Conservation (phyloP, 805 yeast species). For the Starmerella stigmatis region DNA sequence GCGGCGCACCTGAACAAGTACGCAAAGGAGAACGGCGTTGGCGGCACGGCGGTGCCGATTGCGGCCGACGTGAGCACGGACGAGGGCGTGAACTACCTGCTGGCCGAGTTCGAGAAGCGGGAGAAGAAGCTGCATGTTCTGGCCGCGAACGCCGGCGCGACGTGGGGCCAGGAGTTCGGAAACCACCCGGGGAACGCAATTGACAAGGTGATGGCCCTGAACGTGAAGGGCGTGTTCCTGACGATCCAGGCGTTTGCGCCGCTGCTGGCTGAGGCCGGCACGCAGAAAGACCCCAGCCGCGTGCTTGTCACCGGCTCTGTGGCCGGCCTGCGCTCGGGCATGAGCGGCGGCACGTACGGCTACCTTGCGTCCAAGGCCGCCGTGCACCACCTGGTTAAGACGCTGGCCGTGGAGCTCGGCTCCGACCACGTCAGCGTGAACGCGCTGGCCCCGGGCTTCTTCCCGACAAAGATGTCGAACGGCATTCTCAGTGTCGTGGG, state of each 20-base stretch:
- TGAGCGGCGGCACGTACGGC: constrained; percentile 51
- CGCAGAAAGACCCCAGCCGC: constrained; percentile 50
- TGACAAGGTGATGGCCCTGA: constrained; percentile 52
- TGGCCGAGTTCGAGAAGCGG: constrained; percentile 31
- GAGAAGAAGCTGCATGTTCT: constrained; percentile 47
- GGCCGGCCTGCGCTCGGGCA: constrained; percentile 41
- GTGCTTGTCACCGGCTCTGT: constrained; percentile 58
- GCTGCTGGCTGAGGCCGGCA: constrained; percentile 43
- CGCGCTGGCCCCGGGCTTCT: constrained; percentile 64
- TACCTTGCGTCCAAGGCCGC: constrained; percentile 69
- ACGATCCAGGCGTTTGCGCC: constrained; percentile 56
- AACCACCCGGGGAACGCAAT: constrained; percentile 52
- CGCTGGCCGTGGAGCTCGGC: constrained; percentile 55
- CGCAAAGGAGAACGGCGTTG: constrained; percentile 25
- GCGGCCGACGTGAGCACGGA: constrained; percentile 49
- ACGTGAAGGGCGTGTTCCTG: constrained; percentile 57
- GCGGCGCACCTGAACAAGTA: constrained; percentile 30
- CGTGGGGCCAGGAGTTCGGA: constrained; percentile 61
- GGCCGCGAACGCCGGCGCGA: constrained; percentile 69
- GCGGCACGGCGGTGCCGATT: constrained; percentile 36
- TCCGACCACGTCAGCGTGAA: constrained; percentile 59
- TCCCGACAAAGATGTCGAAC: constrained; percentile 64
- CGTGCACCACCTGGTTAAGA: constrained; percentile 54
- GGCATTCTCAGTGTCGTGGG: constrained; percentile 48
- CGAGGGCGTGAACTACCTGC: constrained; percentile 40